phyloP scores from a whole-genome alignment of 2,329 filamentous ascomycete species.

The Botryotinia narcissicola region DNA sequence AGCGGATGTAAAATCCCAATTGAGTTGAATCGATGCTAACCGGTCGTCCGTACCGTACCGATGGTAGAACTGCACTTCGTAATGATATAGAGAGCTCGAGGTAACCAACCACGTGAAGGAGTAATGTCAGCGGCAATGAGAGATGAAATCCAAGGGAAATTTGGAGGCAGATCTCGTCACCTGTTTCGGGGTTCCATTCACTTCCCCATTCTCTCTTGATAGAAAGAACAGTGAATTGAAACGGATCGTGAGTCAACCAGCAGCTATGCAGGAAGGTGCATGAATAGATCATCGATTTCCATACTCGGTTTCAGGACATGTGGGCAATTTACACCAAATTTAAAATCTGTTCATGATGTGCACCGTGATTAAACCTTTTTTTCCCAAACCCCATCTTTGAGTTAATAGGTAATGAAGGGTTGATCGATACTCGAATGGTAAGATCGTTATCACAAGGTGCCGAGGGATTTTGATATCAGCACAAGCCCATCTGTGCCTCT shows the following conservation, averaged over 20 bases:
- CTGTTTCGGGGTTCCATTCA: background rate
- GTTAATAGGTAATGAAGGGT: background rate
- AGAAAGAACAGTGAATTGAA: background rate
- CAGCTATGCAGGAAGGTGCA: background rate
- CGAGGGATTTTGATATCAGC: background rate
- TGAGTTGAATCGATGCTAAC: background rate
- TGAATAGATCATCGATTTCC: constrained; percentile 1
- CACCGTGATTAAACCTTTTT: constrained; percentile 3
- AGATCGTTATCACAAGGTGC: constrained; percentile 3
- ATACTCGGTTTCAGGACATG: background rate
- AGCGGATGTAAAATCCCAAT: constrained; percentile 1
- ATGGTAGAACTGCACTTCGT: constrained; percentile 1
- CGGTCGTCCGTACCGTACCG: background rate
- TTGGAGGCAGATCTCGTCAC: background rate
- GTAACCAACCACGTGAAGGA: background rate
- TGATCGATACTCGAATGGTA: constrained; percentile 4
- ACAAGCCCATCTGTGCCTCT: constrained; percentile 13
- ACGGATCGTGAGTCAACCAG: background rate
- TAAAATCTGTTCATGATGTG: constrained; percentile 3
- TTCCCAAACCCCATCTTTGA: constrained; percentile 3
- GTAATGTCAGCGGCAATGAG: background rate
- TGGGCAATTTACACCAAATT: background rate
- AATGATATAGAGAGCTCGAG: background rate
- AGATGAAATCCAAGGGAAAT: background rate
- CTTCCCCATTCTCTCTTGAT: background rate